phyloP scores from a whole-genome alignment of 2,329 filamentous ascomycete genomes.

The Capronia americana region DNA sequence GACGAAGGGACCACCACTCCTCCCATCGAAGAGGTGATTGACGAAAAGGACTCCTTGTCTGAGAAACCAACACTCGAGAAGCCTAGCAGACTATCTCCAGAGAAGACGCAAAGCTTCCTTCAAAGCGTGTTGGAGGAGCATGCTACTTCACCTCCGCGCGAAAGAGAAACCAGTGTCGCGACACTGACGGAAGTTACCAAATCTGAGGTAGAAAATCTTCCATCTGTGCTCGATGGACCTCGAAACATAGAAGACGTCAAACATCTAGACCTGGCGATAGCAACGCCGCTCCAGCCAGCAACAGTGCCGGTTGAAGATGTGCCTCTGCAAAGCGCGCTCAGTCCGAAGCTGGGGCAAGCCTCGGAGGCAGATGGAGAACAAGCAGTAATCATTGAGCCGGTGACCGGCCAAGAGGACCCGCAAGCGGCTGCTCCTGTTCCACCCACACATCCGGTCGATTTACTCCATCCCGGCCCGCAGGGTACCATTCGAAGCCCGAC shows the following conservation, averaged over 20 bases:
- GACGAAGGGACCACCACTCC: constrained; percentile 68
- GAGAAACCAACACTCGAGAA: constrained; percentile 46
- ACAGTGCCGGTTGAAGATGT: constrained; percentile 15
- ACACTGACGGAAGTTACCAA: constrained; percentile 25
- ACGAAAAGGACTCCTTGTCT: constrained; percentile 44
- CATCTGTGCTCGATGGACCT: constrained; percentile 35
- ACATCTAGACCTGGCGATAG: constrained; percentile 65
- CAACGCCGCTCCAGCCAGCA: constrained; percentile 15
- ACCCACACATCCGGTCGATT: constrained; percentile 4
- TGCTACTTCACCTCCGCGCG: constrained; percentile 43
- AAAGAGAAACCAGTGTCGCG: constrained; percentile 18
- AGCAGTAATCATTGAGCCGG: background rate
- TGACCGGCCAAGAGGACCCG: background rate
- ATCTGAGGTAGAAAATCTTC: constrained; percentile 32
- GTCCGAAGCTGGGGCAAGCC: background rate
- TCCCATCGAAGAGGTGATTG: constrained; percentile 45
- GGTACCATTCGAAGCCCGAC: constrained; percentile 35
- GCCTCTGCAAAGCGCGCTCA: constrained; percentile 1
- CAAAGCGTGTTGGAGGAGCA: constrained; percentile 71
- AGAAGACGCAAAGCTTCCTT: constrained; percentile 69
- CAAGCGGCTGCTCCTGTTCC: constrained; percentile 2
- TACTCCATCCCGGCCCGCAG: constrained; percentile 2
- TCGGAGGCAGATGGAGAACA: background rate
- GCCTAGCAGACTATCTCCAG: constrained; percentile 59
- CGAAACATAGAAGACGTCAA: constrained; percentile 60